Percentiles rank a stretch among this genome's conserved stretches.
Conservation (phyloP, 345 rosid species). For the Raphanus raphanistrum region DNA sequence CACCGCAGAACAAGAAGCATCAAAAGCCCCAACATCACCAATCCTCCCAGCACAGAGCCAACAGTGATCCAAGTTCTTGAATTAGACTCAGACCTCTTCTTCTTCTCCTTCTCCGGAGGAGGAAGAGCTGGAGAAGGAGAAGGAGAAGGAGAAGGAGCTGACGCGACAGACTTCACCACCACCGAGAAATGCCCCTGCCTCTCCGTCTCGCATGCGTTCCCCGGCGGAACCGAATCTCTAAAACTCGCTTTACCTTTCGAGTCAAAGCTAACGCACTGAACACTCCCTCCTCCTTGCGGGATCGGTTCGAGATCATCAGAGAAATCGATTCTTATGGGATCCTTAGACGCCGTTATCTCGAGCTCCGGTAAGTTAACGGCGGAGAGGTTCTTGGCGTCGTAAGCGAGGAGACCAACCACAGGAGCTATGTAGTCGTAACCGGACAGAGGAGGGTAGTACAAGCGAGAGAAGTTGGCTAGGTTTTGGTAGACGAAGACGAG, state of each 20-base stretch:
- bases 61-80: conserved; percentile 65
- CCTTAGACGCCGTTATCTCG: conserved; percentile 45
- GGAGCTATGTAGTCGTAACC: conserved; percentile 67
- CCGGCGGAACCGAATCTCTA: conserved; percentile 44
- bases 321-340: conserved; percentile 66
- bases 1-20: conserved; percentile 53
- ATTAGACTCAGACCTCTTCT: conserved; percentile 34
- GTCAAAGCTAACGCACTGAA: conserved; percentile 73
- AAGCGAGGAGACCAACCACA: conserved; percentile 81
- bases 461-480: conserved; percentile 72
- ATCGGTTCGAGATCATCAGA: conserved; percentile 47
- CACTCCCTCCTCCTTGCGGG: conserved; percentile 57
- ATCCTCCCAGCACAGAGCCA: conserved; percentile 77
- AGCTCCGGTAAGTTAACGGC: conserved; percentile 54
- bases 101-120: background rate
- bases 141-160: conserved; percentile 53
- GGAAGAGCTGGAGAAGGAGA: conserved; percentile 44
- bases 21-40: conserved; percentile 52
- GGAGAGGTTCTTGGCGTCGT: conserved; percentile 65
- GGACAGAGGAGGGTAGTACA: conserved; percentile 62
- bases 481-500: conserved; percentile 87
- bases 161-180: conserved; percentile 61
- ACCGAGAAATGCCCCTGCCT: conserved; percentile 87
- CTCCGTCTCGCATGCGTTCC: conserved; percentile 55
- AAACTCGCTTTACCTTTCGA: conserved; percentile 56